A percentile compares a stretch with the other conserved stretches of the same genome.
These are phyloP conservation scores for Colletotrichum sp. DNA, from an alignment of 2,329 filamentous ascomycete species.

Conservation along the genomic window DNA sequence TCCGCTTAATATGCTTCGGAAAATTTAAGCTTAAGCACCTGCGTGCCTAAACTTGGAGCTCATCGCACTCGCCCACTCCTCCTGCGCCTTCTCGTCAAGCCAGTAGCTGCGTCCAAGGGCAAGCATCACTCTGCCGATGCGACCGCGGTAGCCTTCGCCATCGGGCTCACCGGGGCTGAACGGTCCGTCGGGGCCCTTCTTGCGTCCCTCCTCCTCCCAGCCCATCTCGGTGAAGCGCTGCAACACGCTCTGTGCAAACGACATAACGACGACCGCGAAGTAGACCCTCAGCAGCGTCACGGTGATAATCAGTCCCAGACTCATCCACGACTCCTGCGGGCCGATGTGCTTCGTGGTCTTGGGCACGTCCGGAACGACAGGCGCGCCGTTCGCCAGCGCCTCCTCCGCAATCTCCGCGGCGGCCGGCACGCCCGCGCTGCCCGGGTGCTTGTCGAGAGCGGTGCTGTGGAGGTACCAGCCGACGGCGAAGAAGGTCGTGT, in stretches of 20 bases:
- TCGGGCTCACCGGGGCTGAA: slow-evolving; percentile 75
- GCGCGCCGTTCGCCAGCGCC: slow-evolving; percentile 18
- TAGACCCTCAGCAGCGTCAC: slow-evolving; percentile 82
- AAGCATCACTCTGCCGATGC: slow-evolving; percentile 80
- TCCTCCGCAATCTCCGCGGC: slow-evolving; percentile 13
- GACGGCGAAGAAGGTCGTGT: slow-evolving; percentile 81
- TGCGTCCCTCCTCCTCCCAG: slow-evolving; percentile 18
- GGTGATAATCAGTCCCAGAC: slow-evolving; percentile 75
- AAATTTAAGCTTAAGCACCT: not conserved
- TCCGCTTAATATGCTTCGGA: not conserved
- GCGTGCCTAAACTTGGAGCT: slow-evolving; percentile 29
- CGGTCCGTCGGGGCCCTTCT: slow-evolving; percentile 56
- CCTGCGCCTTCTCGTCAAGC: slow-evolving; percentile 71
- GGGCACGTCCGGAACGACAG: slow-evolving; percentile 20
- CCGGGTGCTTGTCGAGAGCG: slow-evolving; percentile 23
- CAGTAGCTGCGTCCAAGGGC: slow-evolving; percentile 78
- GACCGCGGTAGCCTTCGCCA: slow-evolving; percentile 80
- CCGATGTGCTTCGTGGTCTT: slow-evolving; percentile 23
- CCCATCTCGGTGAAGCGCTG: slow-evolving; percentile 39
- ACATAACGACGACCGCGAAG: slow-evolving; percentile 83
- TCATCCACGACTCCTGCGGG: slow-evolving; percentile 70
- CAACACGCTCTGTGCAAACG: slow-evolving; percentile 79
- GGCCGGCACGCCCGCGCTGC: slow-evolving; percentile 14
- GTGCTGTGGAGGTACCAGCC: slow-evolving; percentile 82
- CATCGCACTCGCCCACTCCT: slow-evolving; percentile 74